phyloP scores from a whole-genome alignment of 2,329 filamentous ascomycete genomes.

The Pestalotiopsis sp. region DNA sequence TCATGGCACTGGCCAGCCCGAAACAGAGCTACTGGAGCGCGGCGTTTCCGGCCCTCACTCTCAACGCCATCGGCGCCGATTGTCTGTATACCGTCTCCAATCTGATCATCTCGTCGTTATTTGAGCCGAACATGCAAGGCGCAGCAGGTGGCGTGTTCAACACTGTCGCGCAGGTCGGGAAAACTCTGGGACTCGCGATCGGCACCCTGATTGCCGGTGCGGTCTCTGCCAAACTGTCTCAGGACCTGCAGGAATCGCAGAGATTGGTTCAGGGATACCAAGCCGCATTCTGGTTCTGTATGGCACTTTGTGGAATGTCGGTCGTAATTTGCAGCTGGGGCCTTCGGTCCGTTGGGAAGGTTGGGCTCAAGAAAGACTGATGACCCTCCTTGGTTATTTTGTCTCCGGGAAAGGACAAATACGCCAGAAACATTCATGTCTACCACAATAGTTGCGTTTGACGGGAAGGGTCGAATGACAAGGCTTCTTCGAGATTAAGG shows the following conservation, averaged over 20 bases:
- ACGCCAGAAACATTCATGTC: too few relatives aligned
- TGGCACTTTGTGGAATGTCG: background rate
- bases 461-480: too few relatives aligned
- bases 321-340: background rate
- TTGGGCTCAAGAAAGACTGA: background rate
- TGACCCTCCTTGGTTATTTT: background rate
- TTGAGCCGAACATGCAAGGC: background rate
- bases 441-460: too few relatives aligned
- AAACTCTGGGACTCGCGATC: background rate
- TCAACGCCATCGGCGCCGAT: background rate
- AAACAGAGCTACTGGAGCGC: background rate
- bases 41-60: background rate
- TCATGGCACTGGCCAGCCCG: background rate
- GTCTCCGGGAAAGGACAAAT: too few relatives aligned
- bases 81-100: background rate
- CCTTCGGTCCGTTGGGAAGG: background rate
- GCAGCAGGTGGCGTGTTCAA: background rate
- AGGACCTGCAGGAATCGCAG: background rate
- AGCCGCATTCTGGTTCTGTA: background rate
- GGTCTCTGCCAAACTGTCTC: background rate
- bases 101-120: background rate
- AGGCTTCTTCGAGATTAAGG: too few relatives aligned
- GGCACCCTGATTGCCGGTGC: background rate
- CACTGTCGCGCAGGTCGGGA: background rate
- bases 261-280: background rate